A percentile compares a stretch with the other conserved stretches of the same genome.
Conservation (phyloP, 148 eudicot genomes). For the Diospyros lotus region DNA sequence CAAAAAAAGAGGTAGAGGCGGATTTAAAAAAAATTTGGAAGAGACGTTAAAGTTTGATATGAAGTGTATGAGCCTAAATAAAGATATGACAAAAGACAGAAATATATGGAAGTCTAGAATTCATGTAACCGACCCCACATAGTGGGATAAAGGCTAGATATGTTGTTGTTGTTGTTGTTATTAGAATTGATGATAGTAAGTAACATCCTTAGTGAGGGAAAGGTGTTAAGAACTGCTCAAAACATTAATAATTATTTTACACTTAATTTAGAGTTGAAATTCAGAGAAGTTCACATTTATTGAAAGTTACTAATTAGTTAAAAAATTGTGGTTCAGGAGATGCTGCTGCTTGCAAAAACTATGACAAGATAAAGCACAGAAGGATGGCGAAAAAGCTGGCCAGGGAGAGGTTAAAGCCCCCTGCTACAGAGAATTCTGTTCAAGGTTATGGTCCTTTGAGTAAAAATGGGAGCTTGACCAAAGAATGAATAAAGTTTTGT, state of each 20-base stretch:
- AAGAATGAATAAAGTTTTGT: background rate
- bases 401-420: slow-evolving; percentile 21
- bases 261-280: background rate
- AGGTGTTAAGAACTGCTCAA: background rate
- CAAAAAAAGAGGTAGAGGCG: too few species aligned
- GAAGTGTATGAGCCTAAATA: too few species aligned
- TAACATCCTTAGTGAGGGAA: background rate
- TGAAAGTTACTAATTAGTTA: slow-evolving; percentile 4
- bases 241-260: background rate
- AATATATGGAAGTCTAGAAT: too few species aligned
- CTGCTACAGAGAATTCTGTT: slow-evolving; percentile 1
- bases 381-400: slow-evolving; percentile 43
- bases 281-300: background rate
- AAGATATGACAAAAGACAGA: too few species aligned
- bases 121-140: too few species aligned
- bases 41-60: too few species aligned
- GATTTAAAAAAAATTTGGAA: too few species aligned
- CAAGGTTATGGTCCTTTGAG: background rate
- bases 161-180: too few species aligned
- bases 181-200: too few species aligned
- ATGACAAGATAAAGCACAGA: slow-evolving; percentile 38
- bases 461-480: background rate
- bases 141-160: too few species aligned
- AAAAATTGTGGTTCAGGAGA: slow-evolving; percentile 19
- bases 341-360: slow-evolving; percentile 18